Evolutionary conservation across 2,329 filamentous ascomycete genomes (phyloP).

Genomic region (Orbilia ellipsospora): DNA sequence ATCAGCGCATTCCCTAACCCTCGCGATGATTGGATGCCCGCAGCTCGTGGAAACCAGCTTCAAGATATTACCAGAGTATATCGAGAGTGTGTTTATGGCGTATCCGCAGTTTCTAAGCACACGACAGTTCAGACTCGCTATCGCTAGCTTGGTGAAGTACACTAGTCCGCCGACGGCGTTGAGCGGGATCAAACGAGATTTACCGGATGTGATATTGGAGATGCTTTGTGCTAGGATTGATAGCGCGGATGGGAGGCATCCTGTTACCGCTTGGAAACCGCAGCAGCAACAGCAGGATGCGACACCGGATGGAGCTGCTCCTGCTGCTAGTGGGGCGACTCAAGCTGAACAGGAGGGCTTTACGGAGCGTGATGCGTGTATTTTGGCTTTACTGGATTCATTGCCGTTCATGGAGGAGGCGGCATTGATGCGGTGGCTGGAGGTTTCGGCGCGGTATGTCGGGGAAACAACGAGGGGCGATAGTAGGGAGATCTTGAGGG

Average conservation of each 20-base stretch:
- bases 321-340: slow-evolving; percentile 56
- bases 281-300: slow-evolving; percentile 59
- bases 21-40: slow-evolving; percentile 82
- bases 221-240: slow-evolving; percentile 74
- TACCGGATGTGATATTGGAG: slow-evolving; percentile 84
- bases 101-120: slow-evolving; percentile 83
- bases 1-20: slow-evolving; percentile 82
- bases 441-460: slow-evolving; percentile 75
- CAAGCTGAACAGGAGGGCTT: slow-evolving; percentile 31
- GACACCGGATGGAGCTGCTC: slow-evolving; percentile 58
- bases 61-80: slow-evolving; percentile 81
- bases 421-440: slow-evolving; percentile 83
- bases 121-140: slow-evolving; percentile 87
- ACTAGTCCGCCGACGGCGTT: slow-evolving; percentile 82
- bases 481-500: slow-evolving; percentile 72
- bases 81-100: slow-evolving; percentile 80
- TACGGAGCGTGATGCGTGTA: slow-evolving; percentile 81
- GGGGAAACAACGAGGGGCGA: slow-evolving; percentile 67
- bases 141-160: slow-evolving; percentile 84
- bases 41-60: slow-evolving; percentile 78
- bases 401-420: slow-evolving; percentile 77
- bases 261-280: slow-evolving; percentile 61
- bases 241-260: slow-evolving; percentile 60
- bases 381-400: slow-evolving; percentile 81
- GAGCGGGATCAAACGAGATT: slow-evolving; percentile 76